Conservation (phyloP, 1,284 basidiomycete genomes). For the Tilletia setariae region DNA sequence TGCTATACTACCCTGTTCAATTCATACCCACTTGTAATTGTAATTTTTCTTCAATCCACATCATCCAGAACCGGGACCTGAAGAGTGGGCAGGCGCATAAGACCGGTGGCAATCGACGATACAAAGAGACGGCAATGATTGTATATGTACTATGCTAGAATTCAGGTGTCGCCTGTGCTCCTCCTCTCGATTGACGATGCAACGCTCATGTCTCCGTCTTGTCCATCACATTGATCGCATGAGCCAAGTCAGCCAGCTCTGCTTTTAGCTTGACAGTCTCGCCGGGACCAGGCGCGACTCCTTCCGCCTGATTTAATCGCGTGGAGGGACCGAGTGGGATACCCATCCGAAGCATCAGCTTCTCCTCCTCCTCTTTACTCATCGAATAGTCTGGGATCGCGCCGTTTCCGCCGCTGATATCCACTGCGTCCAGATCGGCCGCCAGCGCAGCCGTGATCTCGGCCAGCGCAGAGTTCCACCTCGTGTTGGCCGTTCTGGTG, state of each 20-base stretch:
- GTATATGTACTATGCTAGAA: too few species aligned
- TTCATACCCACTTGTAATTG: background rate
- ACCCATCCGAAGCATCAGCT: slow-evolving; percentile 7
- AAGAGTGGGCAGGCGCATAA: too few species aligned
- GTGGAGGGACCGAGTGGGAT: slow-evolving; percentile 9
- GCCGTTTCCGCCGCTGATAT: too few species aligned
- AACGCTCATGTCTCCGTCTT: too few species aligned
- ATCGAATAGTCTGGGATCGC: slow-evolving; percentile 2
- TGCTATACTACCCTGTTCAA: background rate
- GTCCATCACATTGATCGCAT: background rate
- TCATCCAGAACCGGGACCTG: too few species aligned
- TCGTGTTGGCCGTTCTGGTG: slow-evolving; percentile 41
- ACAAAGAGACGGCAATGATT: too few species aligned
- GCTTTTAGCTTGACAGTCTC: slow-evolving; percentile 1
- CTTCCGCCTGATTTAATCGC: background rate
- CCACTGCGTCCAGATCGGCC: background rate
- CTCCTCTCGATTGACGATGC: too few species aligned
- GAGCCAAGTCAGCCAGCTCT: slow-evolving; percentile 7
- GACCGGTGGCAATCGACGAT: too few species aligned
- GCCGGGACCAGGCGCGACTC: background rate
- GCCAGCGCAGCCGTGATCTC: slow-evolving; percentile 43
- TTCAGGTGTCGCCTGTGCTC: too few species aligned
- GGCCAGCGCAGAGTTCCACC: slow-evolving; percentile 42
- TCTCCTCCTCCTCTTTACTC: slow-evolving; percentile 18
- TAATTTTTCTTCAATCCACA: background rate